A percentile compares a stretch with the other conserved stretches of the same genome.
Evolutionary conservation across 345 rosid genomes (phyloP).

Genomic region (Brassica napus): DNA sequence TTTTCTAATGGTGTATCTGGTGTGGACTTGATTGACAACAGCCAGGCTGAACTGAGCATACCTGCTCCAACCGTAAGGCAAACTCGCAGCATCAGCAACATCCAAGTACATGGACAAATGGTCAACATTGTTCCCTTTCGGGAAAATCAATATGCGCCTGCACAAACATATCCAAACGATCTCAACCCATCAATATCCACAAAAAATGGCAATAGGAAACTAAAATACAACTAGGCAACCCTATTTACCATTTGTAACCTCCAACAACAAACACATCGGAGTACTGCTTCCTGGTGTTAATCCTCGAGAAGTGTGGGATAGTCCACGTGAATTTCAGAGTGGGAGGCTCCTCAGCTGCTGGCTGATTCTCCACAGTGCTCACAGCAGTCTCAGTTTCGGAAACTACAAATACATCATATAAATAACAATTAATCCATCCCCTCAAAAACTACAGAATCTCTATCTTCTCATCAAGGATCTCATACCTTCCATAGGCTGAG

Average conservation of each 20-base stretch:
- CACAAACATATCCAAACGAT: constrained; percentile 32
- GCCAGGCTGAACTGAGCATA: constrained; percentile 89
- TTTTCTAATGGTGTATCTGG: constrained; percentile 72
- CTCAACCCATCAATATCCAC: constrained; percentile 11
- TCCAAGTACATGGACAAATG: constrained; percentile 95
- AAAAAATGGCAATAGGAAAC: not conserved
- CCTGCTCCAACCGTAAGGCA: constrained; percentile 96
- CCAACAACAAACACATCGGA: constrained; percentile 80
- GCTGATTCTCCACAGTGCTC: constrained; percentile 66
- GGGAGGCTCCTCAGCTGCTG: constrained; percentile 81
- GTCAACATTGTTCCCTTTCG: constrained; percentile 91
- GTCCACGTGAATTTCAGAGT: constrained; percentile 80
- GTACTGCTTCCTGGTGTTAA: constrained; percentile 71
- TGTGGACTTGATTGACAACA: constrained; percentile 76
- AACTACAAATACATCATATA: constrained; percentile 42
- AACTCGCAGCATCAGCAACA: constrained; percentile 77
- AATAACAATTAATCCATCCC: constrained; percentile 7
- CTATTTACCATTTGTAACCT: constrained; percentile 82
- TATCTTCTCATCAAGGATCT: not conserved
- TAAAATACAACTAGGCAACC: not conserved
- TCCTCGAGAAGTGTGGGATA: constrained; percentile 71
- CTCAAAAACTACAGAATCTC: constrained; percentile 8
- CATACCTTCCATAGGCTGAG: constrained; percentile 81
- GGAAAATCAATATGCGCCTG: constrained; percentile 91
- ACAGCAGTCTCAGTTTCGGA: constrained; percentile 50